A percentile compares a stretch with the other conserved stretches of the same genome.
phyloP scores from a whole-genome alignment of 805 yeast species.

The Hanseniaspora clermontiae region DNA sequence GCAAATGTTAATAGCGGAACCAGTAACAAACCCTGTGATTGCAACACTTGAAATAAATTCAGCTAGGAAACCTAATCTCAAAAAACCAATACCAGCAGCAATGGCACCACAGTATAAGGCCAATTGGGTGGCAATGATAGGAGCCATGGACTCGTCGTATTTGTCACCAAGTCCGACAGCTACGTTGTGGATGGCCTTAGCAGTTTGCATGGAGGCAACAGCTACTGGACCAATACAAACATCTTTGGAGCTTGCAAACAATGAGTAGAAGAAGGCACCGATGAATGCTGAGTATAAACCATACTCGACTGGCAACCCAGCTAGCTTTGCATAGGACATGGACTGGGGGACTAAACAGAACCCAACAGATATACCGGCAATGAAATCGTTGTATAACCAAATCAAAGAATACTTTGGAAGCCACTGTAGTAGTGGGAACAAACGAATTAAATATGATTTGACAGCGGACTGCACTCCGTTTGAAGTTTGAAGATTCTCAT shows the following conservation, averaged over 20 bases:
- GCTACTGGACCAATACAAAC: slow-evolving; percentile 96
- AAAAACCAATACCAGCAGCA: slow-evolving; percentile 67
- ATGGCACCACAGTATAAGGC: slow-evolving; percentile 77
- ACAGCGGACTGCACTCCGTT: slow-evolving; percentile 14
- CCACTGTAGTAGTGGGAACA: slow-evolving; percentile 80
- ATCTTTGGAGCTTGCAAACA: slow-evolving; percentile 91
- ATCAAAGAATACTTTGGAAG: slow-evolving; percentile 64
- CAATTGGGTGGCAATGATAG: slow-evolving; percentile 66
- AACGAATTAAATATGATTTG: slow-evolving; percentile 41
- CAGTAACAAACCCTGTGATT: slow-evolving; percentile 88
- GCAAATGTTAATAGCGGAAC: slow-evolving; percentile 76
- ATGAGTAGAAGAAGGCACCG: slow-evolving; percentile 77
- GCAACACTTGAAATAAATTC: slow-evolving; percentile 87
- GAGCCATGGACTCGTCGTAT: slow-evolving; percentile 34
- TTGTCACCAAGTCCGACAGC: slow-evolving; percentile 35
- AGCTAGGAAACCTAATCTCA: slow-evolving; percentile 75
- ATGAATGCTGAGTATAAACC: slow-evolving; percentile 87
- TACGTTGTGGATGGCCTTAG: slow-evolving; percentile 61
- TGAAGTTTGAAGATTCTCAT: not conserved
- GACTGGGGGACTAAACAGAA: slow-evolving; percentile 88
- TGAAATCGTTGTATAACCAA: slow-evolving; percentile 72
- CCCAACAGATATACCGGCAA: slow-evolving; percentile 91
- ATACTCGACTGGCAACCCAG: slow-evolving; percentile 66
- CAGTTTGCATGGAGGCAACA: slow-evolving; percentile 79
- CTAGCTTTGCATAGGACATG: slow-evolving; percentile 87